phyloP scores from a whole-genome alignment of 2,329 filamentous ascomycete species.

The Xylaria sp. region DNA sequence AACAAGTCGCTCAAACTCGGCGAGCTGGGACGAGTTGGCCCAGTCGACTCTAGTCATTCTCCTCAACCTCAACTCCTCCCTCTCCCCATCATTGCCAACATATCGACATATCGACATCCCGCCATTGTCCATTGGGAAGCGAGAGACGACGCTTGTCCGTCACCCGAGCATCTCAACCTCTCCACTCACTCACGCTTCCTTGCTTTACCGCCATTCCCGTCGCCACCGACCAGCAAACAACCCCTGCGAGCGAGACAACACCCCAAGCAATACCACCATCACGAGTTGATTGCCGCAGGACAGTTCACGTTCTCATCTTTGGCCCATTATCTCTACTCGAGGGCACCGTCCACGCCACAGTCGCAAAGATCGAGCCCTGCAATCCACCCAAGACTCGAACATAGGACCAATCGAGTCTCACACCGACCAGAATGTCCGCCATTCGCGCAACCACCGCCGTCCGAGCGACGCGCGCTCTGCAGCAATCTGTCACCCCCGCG shows the following conservation, averaged over 20 bases:
- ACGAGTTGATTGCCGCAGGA: too few relatives aligned
- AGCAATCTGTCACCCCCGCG: constrained; percentile 21
- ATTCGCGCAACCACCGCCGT: constrained; percentile 39
- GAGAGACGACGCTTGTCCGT: not conserved
- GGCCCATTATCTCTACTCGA: too few relatives aligned
- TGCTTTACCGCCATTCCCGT: not conserved
- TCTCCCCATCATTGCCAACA: too few relatives aligned
- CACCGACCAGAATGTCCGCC: constrained; percentile 33
- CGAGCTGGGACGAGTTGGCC: not conserved
- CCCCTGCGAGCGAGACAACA: too few relatives aligned
- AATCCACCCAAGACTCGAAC: not conserved
- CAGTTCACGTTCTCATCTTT: too few relatives aligned
- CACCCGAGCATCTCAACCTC: not conserved
- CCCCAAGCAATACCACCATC: not conserved
- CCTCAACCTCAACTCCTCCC: not conserved
- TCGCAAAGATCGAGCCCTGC: not conserved
- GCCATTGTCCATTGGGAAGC: not conserved
- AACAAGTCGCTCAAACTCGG: not conserved
- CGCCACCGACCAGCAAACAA: too few relatives aligned
- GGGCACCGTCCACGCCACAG: not conserved
- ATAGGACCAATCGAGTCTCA: not conserved
- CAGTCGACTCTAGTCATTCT: not conserved
- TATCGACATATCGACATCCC: not conserved
- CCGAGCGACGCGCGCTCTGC: constrained; percentile 39
- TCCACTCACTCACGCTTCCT: not conserved